These are phyloP conservation scores for Aspergillus ostianus DNA, from an alignment of 495 filamentous ascomycete genomes.

Conservation along the genomic window DNA sequence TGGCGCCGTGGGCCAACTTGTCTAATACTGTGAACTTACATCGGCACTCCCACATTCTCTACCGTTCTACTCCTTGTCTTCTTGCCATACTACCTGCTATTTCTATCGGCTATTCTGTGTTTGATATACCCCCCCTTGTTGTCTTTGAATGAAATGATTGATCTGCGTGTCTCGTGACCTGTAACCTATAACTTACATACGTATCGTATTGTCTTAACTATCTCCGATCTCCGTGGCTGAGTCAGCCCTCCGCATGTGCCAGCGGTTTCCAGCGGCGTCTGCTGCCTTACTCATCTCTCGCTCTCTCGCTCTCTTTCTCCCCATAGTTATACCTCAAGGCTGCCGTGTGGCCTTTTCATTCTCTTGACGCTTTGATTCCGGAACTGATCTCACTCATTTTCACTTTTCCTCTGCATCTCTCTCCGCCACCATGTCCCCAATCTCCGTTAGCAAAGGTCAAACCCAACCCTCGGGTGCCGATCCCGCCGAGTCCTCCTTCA, in stretches of 20 bases:
- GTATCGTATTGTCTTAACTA: slow-evolving; percentile 9
- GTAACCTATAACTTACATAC: not conserved
- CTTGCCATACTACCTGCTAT: not conserved
- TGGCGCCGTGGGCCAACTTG: no score
- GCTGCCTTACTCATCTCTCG: not conserved
- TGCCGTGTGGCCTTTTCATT: not conserved
- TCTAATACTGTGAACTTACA: not conserved
- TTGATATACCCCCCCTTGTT: slow-evolving; percentile 28
- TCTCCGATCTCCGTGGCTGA: slow-evolving; percentile 29
- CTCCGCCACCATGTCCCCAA: slow-evolving; percentile 28
- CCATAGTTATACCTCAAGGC: not conserved
- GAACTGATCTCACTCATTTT: no score
- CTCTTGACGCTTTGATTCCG: not conserved
- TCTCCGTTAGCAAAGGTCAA: slow-evolving; percentile 28
- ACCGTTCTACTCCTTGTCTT: slow-evolving; percentile 2
- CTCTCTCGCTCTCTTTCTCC: not conserved
- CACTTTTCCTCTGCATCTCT: no score
- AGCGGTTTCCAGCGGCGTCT: slow-evolving; percentile 28
- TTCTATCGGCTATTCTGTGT: slow-evolving; percentile 2
- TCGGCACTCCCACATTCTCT: not conserved
- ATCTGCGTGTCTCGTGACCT: not conserved
- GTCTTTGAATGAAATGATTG: not conserved
- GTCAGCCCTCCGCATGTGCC: slow-evolving; percentile 36
- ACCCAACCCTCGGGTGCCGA: slow-evolving; percentile 8
- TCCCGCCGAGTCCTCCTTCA: slow-evolving; percentile 38